Evolutionary conservation across 805 yeast species (phyloP).

Genomic region (Candida nanaspora): DNA sequence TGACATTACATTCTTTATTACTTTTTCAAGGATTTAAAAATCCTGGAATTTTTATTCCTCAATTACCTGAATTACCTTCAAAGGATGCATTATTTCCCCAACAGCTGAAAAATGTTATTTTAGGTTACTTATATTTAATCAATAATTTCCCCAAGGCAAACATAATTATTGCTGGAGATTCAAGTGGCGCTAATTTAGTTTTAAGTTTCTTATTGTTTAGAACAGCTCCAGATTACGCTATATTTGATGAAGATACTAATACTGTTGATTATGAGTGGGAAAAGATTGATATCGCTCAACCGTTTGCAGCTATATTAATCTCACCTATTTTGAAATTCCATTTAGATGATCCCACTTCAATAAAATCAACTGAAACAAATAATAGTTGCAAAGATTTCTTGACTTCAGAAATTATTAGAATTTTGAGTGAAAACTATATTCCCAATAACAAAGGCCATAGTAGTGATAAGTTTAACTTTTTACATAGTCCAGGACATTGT

Average conservation of each 20-base stretch:
- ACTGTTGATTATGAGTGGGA: constrained; percentile 1
- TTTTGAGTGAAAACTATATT: constrained; percentile 8
- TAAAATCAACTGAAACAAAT: constrained; percentile 7
- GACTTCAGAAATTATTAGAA: constrained; percentile 9
- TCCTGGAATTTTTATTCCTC: constrained; percentile 34
- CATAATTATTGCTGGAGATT: constrained; percentile 36
- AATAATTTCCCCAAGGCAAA: constrained; percentile 19
- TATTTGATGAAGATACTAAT: constrained; percentile 5
- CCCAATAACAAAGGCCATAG: constrained; percentile 3
- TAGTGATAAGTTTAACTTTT: constrained; percentile 11
- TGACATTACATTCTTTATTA: constrained; percentile 32
- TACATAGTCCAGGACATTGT: constrained; percentile 27
- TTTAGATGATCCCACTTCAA: constrained; percentile 7
- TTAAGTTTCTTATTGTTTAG: constrained; percentile 30
- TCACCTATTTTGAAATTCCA: constrained; percentile 20
- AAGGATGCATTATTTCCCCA: constrained; percentile 13
- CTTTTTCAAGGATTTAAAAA: constrained; percentile 41
- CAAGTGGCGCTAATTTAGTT: constrained; percentile 39
- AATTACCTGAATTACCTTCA: constrained; percentile 21
- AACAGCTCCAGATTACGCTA: constrained; percentile 21
- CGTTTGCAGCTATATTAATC: constrained; percentile 19
- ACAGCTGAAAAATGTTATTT: constrained; percentile 20
- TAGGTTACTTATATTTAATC: constrained; percentile 26
- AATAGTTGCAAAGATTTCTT: constrained; percentile 14
- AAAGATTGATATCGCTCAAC: constrained; percentile 6